Evolutionary conservation across 1,284 basidiomycete species (phyloP).

Genomic region (Cutaneotrichosporon arboriforme): DNA sequence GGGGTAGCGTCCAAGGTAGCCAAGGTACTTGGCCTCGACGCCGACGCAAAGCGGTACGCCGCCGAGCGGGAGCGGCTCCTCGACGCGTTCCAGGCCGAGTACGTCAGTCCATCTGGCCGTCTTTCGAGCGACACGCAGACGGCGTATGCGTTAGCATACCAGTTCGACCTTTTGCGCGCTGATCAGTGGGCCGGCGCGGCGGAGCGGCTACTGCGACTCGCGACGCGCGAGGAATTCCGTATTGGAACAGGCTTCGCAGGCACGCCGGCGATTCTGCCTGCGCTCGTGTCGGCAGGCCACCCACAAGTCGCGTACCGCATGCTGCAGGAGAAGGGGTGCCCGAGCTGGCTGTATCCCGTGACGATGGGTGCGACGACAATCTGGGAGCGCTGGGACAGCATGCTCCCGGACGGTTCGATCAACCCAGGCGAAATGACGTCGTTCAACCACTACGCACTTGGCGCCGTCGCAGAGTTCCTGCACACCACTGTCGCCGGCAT

Average conservation of each 20-base stretch:
- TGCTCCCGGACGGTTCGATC: slow-evolving; percentile 33
- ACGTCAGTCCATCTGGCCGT: slow-evolving; percentile 27
- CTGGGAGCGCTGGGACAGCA: slow-evolving; percentile 41
- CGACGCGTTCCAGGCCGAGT: slow-evolving; percentile 25
- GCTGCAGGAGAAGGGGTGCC: slow-evolving; percentile 39
- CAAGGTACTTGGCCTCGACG: slow-evolving; percentile 18
- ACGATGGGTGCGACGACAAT: slow-evolving; percentile 44
- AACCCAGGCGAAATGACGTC: slow-evolving; percentile 42
- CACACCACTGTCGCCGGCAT: slow-evolving; percentile 37
- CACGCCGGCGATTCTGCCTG: slow-evolving; percentile 34
- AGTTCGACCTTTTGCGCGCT: slow-evolving; percentile 23
- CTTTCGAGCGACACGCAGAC: slow-evolving; percentile 34
- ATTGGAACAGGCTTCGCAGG: slow-evolving; percentile 40
- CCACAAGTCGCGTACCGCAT: slow-evolving; percentile 38
- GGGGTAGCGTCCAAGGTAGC: slow-evolving; percentile 23
- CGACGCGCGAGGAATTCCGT: slow-evolving; percentile 22
- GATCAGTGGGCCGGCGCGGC: slow-evolving; percentile 17
- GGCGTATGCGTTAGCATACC: slow-evolving; percentile 25
- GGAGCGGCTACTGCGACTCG: slow-evolving; percentile 16
- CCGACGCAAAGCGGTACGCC: slow-evolving; percentile 15
- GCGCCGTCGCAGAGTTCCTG: slow-evolving; percentile 37
- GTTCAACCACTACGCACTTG: slow-evolving; percentile 46
- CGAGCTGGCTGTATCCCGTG: slow-evolving; percentile 39
- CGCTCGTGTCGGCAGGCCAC: slow-evolving; percentile 19
- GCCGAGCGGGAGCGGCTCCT: slow-evolving; percentile 13